Evolutionary conservation across 139 green algal species (phyloP), one percentile per base, ranked within the genome.

Genomic region (Spirogloea muscicola): DNA sequence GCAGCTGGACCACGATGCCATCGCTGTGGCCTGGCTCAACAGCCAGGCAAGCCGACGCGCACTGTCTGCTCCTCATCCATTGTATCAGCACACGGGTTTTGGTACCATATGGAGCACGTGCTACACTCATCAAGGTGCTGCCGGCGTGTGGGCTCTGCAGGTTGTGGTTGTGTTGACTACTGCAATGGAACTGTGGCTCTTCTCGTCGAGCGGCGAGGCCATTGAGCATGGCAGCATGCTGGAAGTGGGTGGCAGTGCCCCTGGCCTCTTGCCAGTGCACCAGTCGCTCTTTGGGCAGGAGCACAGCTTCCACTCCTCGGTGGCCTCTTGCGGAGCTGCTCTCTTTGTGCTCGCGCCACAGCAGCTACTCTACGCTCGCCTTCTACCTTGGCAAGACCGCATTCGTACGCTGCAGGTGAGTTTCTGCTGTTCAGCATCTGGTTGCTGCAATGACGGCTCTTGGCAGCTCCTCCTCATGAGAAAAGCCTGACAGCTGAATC

Each of bases 321-420:
- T 76, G 34, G 68, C 68, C 5, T 33, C 42, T 31, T 57, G 68
- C 38, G 68, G 68, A 3, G 55, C 68, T 33, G 68, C 68, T 10
- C 4, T 76, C 29, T 76, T 41, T 38, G 34, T 68, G n/a, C 68
- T 76, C 27, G 58, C 57, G 29, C 4, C n/a, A 33, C 25, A 29
- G 29, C 5, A 51, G 3, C 58, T 76, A 38, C 31, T 48, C 4
- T 21, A n/a, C 25, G 68, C 31, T 33, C 68, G 68, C 4, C 57
- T 76, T 6, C 68, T 76, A 3, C 68, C 52, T 7, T 76, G 68
- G 68, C 31, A 74, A 18, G 68, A 76, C 27, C 68, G 68, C 33
- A 75, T 76, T 4, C 31, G 37, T 25, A 57, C 31, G 29, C 58
- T 76, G 7, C 27, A 63, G 63, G 37, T 68, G 27, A 6, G 59